These are phyloP conservation scores for Claviceps arundinis DNA, from an alignment of 2,329 filamentous ascomycete genomes.

Conservation along the genomic window DNA sequence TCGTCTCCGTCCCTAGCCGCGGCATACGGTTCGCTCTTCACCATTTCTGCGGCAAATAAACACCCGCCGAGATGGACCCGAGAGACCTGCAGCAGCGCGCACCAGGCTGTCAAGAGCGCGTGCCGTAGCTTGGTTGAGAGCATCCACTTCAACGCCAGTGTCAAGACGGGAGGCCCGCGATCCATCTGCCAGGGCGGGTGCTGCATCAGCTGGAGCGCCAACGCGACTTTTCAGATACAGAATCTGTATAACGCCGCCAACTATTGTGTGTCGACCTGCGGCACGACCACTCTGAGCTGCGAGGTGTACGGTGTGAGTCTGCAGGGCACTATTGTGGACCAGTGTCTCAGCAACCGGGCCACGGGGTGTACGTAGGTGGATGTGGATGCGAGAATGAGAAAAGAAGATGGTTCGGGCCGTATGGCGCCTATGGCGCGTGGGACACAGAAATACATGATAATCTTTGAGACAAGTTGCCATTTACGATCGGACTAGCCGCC, in stretches of 20 bases:
- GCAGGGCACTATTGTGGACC: neutral
- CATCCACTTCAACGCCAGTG: constrained; percentile 1
- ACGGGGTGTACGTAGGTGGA: constrained; percentile 1
- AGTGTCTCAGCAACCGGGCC: constrained; percentile 5
- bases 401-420: too few species aligned
- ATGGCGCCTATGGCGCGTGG: neutral
- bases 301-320: constrained; percentile 1
- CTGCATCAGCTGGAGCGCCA: constrained; percentile 5
- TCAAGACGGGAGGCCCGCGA: constrained; percentile 2
- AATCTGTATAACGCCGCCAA: constrained; percentile 2
- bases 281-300: constrained; percentile 1
- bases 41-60: neutral
- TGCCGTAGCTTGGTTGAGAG: neutral
- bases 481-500: too few species aligned
- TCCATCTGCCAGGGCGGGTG: constrained; percentile 3
- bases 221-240: constrained; percentile 1
- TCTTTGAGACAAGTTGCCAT: too few species aligned
- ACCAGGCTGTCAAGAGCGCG: neutral
- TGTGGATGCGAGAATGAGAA: neutral
- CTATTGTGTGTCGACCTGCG: neutral
- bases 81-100: neutral
- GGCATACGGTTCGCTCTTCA: constrained; percentile 2
- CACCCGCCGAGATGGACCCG: neutral
- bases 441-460: neutral
- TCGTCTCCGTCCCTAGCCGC: constrained; percentile 1